phyloP scores from a whole-genome alignment of 441 rosid genomes.

The Populus tomentosa region DNA sequence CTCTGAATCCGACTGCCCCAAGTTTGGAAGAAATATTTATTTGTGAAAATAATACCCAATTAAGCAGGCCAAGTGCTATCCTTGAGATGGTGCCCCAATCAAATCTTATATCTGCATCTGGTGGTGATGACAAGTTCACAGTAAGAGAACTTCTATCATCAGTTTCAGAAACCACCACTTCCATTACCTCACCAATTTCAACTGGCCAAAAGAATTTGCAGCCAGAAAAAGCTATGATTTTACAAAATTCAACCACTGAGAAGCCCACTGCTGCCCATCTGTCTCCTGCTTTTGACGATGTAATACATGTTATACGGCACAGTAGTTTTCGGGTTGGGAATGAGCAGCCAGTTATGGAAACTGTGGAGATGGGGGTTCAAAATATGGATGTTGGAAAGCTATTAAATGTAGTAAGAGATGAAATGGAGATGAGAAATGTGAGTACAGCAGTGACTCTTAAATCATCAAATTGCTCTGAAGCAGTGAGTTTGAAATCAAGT shows the following conservation, averaged over 20 bases:
- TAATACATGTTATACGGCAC: conserved; percentile 82
- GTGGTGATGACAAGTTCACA: conserved; percentile 64
- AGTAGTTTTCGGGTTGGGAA: conserved; percentile 83
- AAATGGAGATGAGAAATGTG: conserved; percentile 52
- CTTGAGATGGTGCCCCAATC: conserved; percentile 31
- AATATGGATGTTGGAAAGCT: conserved; percentile 70
- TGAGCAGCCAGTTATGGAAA: conserved; percentile 79
- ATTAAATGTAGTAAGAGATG: conserved; percentile 68
- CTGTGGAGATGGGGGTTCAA: conserved; percentile 74
- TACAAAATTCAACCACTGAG: conserved; percentile 37
- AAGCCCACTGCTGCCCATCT: conserved; percentile 37
- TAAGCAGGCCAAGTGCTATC: conserved; percentile 29
- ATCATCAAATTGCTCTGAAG: conserved; percentile 42
- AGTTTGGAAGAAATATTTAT: conserved; percentile 30
- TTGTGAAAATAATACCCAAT: conserved; percentile 28
- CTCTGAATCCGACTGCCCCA: conserved; percentile 19
- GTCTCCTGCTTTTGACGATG: conserved; percentile 68
- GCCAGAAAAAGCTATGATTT: conserved; percentile 35
- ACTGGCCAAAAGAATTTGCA: conserved; percentile 34
- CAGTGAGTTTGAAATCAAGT: conserved; percentile 33
- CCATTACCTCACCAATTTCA: conserved; percentile 30
- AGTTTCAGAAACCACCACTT: conserved; percentile 32
- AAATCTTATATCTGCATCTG: conserved; percentile 29
- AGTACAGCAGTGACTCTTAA: conserved; percentile 26
- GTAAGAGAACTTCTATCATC: conserved; percentile 57